Percentiles rank a stretch among this genome's conserved stretches.
These are phyloP conservation scores for Lathyrus tuberosus DNA, from an alignment of 306 rosid genomes.

Conservation along the genomic window DNA sequence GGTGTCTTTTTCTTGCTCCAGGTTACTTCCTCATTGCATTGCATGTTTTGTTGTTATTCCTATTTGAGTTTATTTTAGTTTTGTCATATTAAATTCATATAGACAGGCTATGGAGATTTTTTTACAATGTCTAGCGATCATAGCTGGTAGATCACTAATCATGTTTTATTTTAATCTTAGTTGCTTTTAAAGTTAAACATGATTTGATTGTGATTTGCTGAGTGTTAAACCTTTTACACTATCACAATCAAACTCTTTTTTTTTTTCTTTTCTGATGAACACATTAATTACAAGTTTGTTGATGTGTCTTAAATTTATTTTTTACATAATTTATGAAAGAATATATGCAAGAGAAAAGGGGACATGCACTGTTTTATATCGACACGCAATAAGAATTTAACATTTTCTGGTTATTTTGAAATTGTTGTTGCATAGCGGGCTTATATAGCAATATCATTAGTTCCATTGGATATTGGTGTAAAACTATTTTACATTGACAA, in stretches of 20 bases:
- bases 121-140: no score
- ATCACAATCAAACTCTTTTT: no score
- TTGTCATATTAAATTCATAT: no score
- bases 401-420: background rate
- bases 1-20: conserved; percentile 98
- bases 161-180: no score
- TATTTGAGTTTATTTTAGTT: background rate
- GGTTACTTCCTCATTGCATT: conserved; percentile 48
- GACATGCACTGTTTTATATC: background rate
- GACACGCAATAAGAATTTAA: background rate
- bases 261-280: background rate
- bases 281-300: background rate
- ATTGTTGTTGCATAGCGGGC: background rate
- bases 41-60: background rate
- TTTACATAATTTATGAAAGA: background rate
- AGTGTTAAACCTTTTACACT: no score
- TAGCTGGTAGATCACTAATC: no score
- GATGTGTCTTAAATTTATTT: background rate
- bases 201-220: no score
- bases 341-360: background rate
- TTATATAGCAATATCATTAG: background rate
- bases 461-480: background rate
- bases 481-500: background rate
- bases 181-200: no score
- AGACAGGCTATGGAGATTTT: no score